Conservation (phyloP, 805 yeast genomes). For the Myxozyma nipponensis region DNA sequence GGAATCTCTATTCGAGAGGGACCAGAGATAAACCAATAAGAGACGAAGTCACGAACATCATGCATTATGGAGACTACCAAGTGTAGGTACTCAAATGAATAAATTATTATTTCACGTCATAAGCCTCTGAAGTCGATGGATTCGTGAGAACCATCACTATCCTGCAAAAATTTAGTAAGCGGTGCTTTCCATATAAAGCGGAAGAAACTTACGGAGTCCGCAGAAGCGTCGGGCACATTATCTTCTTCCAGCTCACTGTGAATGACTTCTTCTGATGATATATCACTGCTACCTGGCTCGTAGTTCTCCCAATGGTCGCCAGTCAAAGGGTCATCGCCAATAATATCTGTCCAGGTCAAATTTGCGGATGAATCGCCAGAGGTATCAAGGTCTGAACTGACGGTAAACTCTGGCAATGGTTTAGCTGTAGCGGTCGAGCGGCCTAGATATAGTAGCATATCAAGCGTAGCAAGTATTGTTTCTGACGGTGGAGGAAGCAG, state of each 20-base stretch:
- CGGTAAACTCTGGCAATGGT: constrained; percentile 8
- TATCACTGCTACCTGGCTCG: constrained; percentile 4
- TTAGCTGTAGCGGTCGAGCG: constrained; percentile 10
- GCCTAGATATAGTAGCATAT: constrained; percentile 28
- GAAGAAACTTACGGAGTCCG: not conserved
- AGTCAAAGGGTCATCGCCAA: constrained; percentile 32
- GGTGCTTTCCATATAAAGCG: not conserved
- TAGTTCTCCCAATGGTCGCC: constrained; percentile 35
- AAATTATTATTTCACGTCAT: not conserved
- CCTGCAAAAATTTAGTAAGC: not conserved
- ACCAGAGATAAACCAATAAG: no score
- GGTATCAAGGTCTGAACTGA: constrained; percentile 1
- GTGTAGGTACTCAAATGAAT: no score
- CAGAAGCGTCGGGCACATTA: not conserved
- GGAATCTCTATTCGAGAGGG: no score
- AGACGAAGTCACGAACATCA: no score
- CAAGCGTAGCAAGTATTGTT: constrained; percentile 13
- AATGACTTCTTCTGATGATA: constrained; percentile 9
- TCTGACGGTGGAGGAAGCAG: constrained; percentile 25
- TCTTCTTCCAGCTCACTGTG: constrained; percentile 3
- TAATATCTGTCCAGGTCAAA: constrained; percentile 32
- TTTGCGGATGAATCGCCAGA: not conserved
- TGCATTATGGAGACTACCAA: no score
- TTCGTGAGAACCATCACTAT: constrained; percentile 17
- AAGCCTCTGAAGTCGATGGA: constrained; percentile 11